Conservation (phyloP, 2,329 filamentous ascomycete species). For the Cercospora zeina region DNA sequence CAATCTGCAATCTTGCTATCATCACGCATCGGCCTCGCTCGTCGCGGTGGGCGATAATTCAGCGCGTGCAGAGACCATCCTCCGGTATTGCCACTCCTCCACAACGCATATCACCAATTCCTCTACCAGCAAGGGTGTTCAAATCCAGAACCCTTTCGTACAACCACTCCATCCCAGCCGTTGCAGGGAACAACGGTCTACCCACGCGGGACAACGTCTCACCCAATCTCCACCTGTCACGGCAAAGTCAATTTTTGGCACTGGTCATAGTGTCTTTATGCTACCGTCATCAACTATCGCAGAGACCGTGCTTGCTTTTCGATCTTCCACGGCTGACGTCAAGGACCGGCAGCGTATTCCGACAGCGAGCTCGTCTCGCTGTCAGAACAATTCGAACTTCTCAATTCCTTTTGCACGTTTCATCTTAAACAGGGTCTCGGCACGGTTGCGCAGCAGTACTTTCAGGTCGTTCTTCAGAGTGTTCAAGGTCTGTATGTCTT, state of each 20-base stretch:
- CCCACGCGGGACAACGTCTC: not conserved
- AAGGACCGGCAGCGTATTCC: no score
- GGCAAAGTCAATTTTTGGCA: not conserved
- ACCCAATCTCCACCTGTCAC: conserved; percentile 4
- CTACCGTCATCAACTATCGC: not conserved
- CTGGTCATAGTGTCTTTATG: not conserved
- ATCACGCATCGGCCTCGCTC: not conserved
- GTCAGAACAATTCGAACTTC: not conserved
- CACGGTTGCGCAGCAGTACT: not conserved
- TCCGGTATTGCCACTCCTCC: not conserved
- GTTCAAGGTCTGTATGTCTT: no score
- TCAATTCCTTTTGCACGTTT: not conserved
- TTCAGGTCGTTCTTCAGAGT: not conserved
- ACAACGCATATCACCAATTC: not conserved
- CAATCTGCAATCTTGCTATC: not conserved
- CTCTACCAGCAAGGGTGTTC: not conserved
- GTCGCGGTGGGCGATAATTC: not conserved
- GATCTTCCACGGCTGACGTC: not conserved
- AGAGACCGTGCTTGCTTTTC: not conserved
- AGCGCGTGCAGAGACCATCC: not conserved
- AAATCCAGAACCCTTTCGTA: not conserved
- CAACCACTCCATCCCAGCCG: not conserved
- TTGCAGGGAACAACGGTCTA: conserved; percentile 2
- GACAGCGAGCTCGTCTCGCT: not conserved
- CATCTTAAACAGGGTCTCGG: not conserved